phyloP scores from a whole-genome alignment of 257 asterid genomes.

The Fraxinus quadrangulata region DNA sequence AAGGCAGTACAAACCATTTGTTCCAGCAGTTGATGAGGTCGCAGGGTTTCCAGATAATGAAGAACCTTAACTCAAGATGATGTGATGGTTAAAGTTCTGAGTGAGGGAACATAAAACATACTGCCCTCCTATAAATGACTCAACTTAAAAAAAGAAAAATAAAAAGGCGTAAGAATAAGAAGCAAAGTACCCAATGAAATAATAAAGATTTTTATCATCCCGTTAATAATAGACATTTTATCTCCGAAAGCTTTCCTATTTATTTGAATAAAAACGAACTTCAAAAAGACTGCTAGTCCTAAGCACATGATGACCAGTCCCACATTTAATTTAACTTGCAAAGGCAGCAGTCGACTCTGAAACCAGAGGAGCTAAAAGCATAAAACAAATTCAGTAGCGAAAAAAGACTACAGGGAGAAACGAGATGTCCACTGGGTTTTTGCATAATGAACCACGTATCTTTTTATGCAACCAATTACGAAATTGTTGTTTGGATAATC shows the following conservation, averaged over 20 bases:
- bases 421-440: no score
- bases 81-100: constrained; percentile 2
- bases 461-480: no score
- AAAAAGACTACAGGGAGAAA: no score
- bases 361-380: no score
- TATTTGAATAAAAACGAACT: not conserved
- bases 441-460: no score
- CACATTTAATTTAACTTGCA: not conserved
- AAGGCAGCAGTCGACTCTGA: not conserved
- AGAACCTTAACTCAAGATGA: constrained; percentile 60
- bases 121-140: not conserved
- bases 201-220: not conserved
- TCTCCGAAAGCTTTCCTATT: not conserved
- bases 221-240: not conserved
- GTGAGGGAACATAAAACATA: not conserved
- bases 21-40: constrained; percentile 69
- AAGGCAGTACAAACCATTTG: constrained; percentile 90
- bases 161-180: not conserved
- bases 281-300: not conserved
- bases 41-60: constrained; percentile 88
- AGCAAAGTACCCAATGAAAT: not conserved
- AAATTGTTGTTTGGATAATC: no score
- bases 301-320: not conserved
- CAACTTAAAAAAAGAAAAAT: not conserved
- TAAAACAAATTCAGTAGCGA: no score